Percentiles rank a stretch among this genome's conserved stretches.
Conservation (phyloP, 2,329 filamentous ascomycete genomes). For the Fusarium goolgardi region DNA sequence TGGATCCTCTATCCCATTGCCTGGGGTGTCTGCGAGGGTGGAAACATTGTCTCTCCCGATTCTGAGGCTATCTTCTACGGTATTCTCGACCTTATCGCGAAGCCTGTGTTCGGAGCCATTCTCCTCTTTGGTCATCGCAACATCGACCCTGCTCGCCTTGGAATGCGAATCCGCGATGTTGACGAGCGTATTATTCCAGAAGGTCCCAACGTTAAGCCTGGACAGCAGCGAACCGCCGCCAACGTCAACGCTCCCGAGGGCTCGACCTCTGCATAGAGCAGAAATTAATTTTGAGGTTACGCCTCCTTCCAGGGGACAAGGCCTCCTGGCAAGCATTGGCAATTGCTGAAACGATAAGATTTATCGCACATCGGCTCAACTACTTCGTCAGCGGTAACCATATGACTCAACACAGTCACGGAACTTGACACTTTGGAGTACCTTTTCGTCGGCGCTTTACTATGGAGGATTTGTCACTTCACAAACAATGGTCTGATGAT, state of each 20-base stretch:
- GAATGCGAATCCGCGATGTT: slow-evolving; percentile 56
- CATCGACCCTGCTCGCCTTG: slow-evolving; percentile 68
- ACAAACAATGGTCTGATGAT: not conserved
- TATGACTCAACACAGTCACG: not conserved
- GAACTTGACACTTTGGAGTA: not conserved
- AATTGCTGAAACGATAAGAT: accelerated
- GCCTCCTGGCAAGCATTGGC: accelerated
- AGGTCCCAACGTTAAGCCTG: slow-evolving; percentile 2
- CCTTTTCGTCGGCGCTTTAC: not conserved
- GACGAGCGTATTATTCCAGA: slow-evolving; percentile 15
- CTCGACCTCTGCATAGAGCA: not conserved
- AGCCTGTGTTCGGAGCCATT: slow-evolving; percentile 70
- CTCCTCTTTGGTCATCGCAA: slow-evolving; percentile 72
- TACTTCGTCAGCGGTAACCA: not conserved
- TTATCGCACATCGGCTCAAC: not conserved
- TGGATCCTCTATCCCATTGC: slow-evolving; percentile 69
- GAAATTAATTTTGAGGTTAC: accelerated
- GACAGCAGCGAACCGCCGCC: not conserved
- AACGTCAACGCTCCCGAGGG: not conserved
- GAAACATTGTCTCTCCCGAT: slow-evolving; percentile 67
- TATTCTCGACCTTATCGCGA: slow-evolving; percentile 72
- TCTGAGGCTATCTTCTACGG: slow-evolving; percentile 77
- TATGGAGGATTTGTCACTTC: not conserved
- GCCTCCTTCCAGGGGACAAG: accelerated
- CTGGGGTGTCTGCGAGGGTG: slow-evolving; percentile 64